Percentiles rank a stretch among this genome's conserved stretches.
Evolutionary conservation across 768 basidiomycete species (phyloP).

Genomic region (Lepiota venenata): DNA sequence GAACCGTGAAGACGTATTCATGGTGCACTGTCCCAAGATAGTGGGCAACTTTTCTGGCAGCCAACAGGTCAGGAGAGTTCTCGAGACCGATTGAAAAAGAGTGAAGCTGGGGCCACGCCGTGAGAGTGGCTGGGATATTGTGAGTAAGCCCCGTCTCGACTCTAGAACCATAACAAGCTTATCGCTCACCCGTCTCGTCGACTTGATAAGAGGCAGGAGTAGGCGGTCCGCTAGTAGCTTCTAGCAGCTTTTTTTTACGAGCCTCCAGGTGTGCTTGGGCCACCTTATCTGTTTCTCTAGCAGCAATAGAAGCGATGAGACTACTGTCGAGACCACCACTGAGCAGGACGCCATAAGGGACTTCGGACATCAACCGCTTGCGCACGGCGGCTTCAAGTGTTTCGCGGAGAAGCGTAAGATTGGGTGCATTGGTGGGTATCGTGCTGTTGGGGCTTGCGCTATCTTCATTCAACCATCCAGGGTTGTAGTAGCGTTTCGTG

Average conservation of each 20-base stretch:
- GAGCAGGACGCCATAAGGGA: slow-evolving; percentile 95
- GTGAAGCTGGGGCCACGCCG: slow-evolving; percentile 93
- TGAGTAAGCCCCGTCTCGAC: slow-evolving; percentile 1
- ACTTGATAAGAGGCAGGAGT: slow-evolving; percentile 45
- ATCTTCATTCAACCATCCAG: slow-evolving; percentile 90
- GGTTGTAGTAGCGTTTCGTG: slow-evolving; percentile 82
- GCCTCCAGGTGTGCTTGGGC: slow-evolving; percentile 73
- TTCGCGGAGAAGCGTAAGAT: slow-evolving; percentile 72
- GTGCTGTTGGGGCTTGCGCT: slow-evolving; percentile 49
- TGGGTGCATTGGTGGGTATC: slow-evolving; percentile 57
- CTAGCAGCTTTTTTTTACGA: slow-evolving; percentile 57
- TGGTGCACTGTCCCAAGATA: slow-evolving; percentile 95
- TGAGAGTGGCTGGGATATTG: slow-evolving; percentile 54
- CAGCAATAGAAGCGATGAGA: slow-evolving; percentile 92
- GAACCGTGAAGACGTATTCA: slow-evolving; percentile 96
- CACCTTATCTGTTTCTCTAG: slow-evolving; percentile 92
- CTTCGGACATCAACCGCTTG: slow-evolving; percentile 97
- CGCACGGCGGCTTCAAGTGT: slow-evolving; percentile 88
- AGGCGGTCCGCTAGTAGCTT: slow-evolving; percentile 51
- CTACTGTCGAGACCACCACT: slow-evolving; percentile 96
- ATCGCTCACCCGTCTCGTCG: slow-evolving; percentile 50
- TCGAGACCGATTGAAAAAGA: slow-evolving; percentile 97
- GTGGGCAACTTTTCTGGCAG: slow-evolving; percentile 90
- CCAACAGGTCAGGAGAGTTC: slow-evolving; percentile 92
- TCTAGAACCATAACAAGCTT: not conserved